Evolutionary conservation across 192 early-diverging fungal species (phyloP).

Genomic region (Diversispora epigaea): DNA sequence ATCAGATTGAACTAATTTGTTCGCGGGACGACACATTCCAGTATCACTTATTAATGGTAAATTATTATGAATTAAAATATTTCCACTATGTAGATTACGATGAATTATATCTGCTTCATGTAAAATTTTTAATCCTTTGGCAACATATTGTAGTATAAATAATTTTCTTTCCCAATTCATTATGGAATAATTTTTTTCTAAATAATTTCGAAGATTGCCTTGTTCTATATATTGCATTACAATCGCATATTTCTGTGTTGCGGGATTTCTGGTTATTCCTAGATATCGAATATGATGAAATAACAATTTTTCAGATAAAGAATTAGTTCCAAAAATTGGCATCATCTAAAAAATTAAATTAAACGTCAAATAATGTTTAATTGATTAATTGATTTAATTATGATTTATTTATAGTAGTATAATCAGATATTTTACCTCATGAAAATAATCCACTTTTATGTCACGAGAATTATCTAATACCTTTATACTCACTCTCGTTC

Average conservation of each 20-base stretch:
- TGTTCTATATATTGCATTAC: constrained; percentile 27
- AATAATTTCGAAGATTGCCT: constrained; percentile 43
- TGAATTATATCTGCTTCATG: constrained; percentile 40
- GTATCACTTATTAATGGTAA: not conserved
- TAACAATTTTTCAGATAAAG: not conserved
- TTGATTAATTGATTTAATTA: no score
- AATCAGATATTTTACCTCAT: constrained; percentile 1
- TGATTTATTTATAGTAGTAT: no score
- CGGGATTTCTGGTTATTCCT: constrained; percentile 6
- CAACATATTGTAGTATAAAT: constrained; percentile 37
- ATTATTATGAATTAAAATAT: not conserved
- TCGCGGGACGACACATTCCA: not conserved
- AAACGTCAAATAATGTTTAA: not conserved
- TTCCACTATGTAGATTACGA: constrained; percentile 32
- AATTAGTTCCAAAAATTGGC: not conserved
- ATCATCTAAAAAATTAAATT: not conserved
- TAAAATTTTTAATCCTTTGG: constrained; percentile 39
- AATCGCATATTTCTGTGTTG: constrained; percentile 4
- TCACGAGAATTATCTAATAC: constrained; percentile 1
- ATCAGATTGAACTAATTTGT: not conserved
- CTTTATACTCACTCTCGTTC: constrained; percentile 2
- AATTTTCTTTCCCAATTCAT: constrained; percentile 40
- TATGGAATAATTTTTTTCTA: constrained; percentile 33
- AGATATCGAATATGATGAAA: not conserved
- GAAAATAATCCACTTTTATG: not conserved